Conservation (phyloP, 176 grass and related monocot genomes). For the Aegilops sharonensis region DNA sequence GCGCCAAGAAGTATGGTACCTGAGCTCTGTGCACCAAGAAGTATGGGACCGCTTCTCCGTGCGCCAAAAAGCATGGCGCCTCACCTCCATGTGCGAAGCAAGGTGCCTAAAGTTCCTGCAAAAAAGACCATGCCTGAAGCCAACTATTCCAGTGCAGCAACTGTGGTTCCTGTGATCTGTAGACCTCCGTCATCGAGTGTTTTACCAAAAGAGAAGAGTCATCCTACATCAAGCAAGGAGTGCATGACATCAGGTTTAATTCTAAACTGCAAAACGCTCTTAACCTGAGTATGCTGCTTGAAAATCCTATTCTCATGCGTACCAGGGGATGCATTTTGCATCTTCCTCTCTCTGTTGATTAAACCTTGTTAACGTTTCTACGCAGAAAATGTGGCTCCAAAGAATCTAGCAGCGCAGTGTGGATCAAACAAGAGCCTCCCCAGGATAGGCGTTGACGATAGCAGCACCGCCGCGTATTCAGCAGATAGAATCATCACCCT, state of each 20-base stretch:
- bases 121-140: neutral
- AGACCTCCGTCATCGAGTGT: neutral
- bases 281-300: constrained; percentile 1
- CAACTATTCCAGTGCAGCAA: neutral
- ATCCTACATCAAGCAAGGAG: neutral
- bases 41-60: neutral
- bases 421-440: constrained; percentile 1
- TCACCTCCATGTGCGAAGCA: constrained; percentile 2
- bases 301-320: neutral
- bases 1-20: neutral
- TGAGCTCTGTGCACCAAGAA: neutral
- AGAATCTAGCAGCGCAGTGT: neutral
- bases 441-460: neutral
- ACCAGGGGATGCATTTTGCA: neutral
- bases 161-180: constrained; percentile 3
- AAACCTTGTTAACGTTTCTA: neutral
- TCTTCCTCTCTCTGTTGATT: neutral
- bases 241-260: neutral
- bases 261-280: neutral
- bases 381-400: constrained; percentile 1
- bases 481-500: neutral
- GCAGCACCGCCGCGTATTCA: neutral
- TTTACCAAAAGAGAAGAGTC: neutral
- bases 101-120: constrained; percentile 13
- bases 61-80: neutral